Percentiles rank a stretch among this genome's conserved stretches.
Conservation (phyloP, 805 yeast species). For the Yamadazyma philogaea region DNA sequence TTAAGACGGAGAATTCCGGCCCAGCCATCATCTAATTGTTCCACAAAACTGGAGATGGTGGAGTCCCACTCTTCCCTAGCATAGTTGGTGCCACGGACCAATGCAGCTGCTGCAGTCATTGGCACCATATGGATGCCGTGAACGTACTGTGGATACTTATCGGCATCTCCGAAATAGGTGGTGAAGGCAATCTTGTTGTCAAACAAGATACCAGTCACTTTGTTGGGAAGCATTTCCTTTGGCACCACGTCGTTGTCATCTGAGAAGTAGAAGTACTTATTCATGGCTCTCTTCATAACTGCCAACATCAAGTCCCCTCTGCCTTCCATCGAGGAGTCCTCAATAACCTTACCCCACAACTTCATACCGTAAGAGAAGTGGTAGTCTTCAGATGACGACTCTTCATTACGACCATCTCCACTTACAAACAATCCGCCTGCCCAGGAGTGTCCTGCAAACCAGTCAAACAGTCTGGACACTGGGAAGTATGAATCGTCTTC, state of each 20-base stretch:
- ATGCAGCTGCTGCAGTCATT: conserved; percentile 64
- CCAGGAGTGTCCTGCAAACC: conserved; percentile 78
- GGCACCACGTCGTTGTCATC: conserved; percentile 57
- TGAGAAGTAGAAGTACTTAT: conserved; percentile 50
- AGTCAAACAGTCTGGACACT: conserved; percentile 68
- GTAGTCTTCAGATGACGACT: conserved; percentile 71
- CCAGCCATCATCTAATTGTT: conserved; percentile 61
- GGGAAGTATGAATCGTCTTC: conserved; percentile 59
- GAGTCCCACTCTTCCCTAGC: conserved; percentile 63
- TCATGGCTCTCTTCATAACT: conserved; percentile 52
- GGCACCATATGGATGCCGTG: conserved; percentile 81
- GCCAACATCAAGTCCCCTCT: conserved; percentile 63
- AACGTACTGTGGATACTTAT: conserved; percentile 49
- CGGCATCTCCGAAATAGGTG: conserved; percentile 61
- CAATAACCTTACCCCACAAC: conserved; percentile 62
- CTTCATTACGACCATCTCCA: conserved; percentile 76
- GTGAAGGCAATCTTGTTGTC: conserved; percentile 72
- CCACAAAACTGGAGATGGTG: conserved; percentile 44
- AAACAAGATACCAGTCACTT: conserved; percentile 68
- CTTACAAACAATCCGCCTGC: conserved; percentile 67
- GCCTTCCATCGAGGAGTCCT: conserved; percentile 52
- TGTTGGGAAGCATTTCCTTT: conserved; percentile 49
- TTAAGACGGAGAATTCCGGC: conserved; percentile 70
- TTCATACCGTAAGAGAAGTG: conserved; percentile 68
- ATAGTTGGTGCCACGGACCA: conserved; percentile 51